phyloP scores from a whole-genome alignment of 305 asterid genomes.

The Fraxinus nigra region DNA sequence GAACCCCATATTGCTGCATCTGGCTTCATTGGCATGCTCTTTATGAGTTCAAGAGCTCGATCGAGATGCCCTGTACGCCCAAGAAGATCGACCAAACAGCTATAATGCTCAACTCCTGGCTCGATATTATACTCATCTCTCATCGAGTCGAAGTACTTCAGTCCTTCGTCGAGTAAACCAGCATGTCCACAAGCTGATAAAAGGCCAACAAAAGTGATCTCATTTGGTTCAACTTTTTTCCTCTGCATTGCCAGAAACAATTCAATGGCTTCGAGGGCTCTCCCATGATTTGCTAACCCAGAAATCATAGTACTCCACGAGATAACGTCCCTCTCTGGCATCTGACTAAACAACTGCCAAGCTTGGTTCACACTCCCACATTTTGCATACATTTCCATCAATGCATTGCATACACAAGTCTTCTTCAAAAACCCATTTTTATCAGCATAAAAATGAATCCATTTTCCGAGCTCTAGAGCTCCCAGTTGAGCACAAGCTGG shows the following conservation, averaged over 20 bases:
- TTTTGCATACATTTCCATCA: constrained; percentile 84
- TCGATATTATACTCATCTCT: constrained; percentile 37
- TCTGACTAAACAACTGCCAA: constrained; percentile 52
- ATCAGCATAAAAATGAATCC: constrained; percentile 70
- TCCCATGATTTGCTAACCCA: constrained; percentile 75
- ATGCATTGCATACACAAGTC: constrained; percentile 57
- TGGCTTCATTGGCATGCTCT: constrained; percentile 61
- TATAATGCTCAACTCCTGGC: constrained; percentile 74
- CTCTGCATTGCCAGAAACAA: constrained; percentile 56
- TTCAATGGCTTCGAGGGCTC: constrained; percentile 58
- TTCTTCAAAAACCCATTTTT: constrained; percentile 46
- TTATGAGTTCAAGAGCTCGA: constrained; percentile 53
- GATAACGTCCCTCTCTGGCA: constrained; percentile 51
- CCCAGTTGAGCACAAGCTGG: constrained; percentile 81
- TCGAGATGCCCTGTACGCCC: constrained; percentile 65
- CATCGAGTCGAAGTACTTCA: constrained; percentile 62
- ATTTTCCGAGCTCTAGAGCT: constrained; percentile 72
- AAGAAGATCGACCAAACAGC: constrained; percentile 79
- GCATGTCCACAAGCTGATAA: constrained; percentile 87
- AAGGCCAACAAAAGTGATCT: constrained; percentile 75
- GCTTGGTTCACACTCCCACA: constrained; percentile 68
- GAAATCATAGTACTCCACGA: constrained; percentile 81
- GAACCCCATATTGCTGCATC: constrained; percentile 89
- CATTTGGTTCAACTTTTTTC: constrained; percentile 54
- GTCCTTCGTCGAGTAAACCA: constrained; percentile 62